Percentiles rank a stretch among this genome's conserved stretches.
Evolutionary conservation across 306 rosid genomes (phyloP).

Genomic region (Fagus sylvatica): DNA sequence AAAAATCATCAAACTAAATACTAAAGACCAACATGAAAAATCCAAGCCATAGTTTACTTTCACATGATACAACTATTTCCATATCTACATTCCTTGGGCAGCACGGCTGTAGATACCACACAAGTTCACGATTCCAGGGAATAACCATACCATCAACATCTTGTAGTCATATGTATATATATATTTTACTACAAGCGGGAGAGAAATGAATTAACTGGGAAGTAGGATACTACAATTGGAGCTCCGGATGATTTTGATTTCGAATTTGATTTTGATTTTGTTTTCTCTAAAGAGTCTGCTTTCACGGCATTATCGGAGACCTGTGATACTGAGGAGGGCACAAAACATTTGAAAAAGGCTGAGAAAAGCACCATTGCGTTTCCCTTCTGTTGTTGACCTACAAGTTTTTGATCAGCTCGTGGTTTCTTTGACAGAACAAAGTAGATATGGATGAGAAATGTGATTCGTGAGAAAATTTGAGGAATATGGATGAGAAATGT

Average conservation of each 20-base stretch:
- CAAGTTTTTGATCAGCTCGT: neutral
- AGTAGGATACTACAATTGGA: slow-evolving; percentile 10
- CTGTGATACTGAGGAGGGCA: neutral
- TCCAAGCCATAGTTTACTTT: too few species aligned
- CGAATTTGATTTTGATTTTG: neutral
- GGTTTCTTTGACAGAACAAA: neutral
- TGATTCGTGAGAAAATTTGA: too few species aligned
- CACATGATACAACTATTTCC: too few species aligned
- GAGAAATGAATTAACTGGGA: slow-evolving; percentile 15
- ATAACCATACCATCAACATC: too few species aligned
- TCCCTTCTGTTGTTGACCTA: neutral
- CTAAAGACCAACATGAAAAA: too few species aligned
- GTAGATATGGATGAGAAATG: too few species aligned
- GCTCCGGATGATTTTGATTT: slow-evolving; percentile 1
- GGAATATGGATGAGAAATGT: too few species aligned
- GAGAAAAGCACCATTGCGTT: neutral
- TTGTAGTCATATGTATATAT: too few species aligned
- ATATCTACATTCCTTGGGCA: too few species aligned
- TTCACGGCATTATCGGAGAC: neutral
- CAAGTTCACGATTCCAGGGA: too few species aligned
- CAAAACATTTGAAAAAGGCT: neutral
- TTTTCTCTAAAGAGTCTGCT: neutral
- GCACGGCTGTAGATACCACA: accelerated
- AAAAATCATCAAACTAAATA: too few species aligned
- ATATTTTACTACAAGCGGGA: slow-evolving; percentile 14